phyloP scores from a whole-genome alignment of 2,329 filamentous ascomycete genomes.

The Metarhizium humberi region DNA sequence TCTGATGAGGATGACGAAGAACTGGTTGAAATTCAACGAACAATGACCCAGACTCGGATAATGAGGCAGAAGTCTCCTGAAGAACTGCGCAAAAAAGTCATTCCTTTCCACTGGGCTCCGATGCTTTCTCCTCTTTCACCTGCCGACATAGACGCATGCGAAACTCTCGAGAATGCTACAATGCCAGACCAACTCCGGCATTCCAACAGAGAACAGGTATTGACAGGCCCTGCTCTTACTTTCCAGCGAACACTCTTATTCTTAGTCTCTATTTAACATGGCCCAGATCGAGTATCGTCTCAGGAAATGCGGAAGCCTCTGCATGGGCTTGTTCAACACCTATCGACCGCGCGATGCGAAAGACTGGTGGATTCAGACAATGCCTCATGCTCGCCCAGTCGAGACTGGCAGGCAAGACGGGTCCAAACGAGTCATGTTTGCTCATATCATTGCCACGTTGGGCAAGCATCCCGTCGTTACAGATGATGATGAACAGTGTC shows the following conservation, averaged over 20 bases:
- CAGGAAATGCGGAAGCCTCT: slow-evolving; percentile 46
- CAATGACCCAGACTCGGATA: slow-evolving; percentile 2
- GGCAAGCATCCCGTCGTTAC: slow-evolving; percentile 50
- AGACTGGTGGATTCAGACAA: slow-evolving; percentile 42
- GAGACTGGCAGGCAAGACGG: slow-evolving; percentile 33
- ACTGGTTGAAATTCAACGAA: slow-evolving; percentile 4
- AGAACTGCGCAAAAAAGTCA: slow-evolving; percentile 21
- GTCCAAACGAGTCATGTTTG: slow-evolving; percentile 53
- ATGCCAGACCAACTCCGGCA: slow-evolving; percentile 39
- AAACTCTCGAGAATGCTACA: slow-evolving; percentile 24
- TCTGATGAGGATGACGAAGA: slow-evolving; percentile 9
- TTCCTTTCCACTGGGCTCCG: slow-evolving; percentile 52
- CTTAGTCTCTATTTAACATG: slow-evolving; percentile 1
- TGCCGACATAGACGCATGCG: slow-evolving; percentile 52
- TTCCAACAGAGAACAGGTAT: slow-evolving; percentile 46
- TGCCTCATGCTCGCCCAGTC: slow-evolving; percentile 40
- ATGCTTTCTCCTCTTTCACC: slow-evolving; percentile 58
- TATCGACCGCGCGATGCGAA: slow-evolving; percentile 36
- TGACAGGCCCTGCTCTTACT: slow-evolving; percentile 8
- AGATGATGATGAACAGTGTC: slow-evolving; percentile 57
- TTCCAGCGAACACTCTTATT: not conserved
- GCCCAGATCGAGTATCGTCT: slow-evolving; percentile 16
- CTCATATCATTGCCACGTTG: slow-evolving; percentile 69
- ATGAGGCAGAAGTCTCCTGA: slow-evolving; percentile 6
- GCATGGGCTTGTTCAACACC: slow-evolving; percentile 70